Conservation (phyloP, 2,329 filamentous ascomycete genomes). For the Conoideocrella luteorostrata region DNA sequence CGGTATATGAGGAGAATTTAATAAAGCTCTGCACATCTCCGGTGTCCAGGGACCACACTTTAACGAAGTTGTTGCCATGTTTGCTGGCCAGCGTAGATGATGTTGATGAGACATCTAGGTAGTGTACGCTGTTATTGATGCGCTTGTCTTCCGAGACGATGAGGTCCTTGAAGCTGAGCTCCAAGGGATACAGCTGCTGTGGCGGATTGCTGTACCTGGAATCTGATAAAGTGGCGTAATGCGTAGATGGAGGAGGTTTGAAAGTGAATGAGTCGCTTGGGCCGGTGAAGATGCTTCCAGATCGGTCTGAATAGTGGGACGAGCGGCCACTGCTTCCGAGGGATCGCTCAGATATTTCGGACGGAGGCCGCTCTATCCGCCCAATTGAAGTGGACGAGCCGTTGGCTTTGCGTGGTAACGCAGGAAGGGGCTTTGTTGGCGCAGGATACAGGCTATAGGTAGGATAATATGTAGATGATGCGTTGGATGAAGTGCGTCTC, state of each 20-base stretch:
- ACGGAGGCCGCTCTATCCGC: too few relatives aligned
- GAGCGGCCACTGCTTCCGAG: slow-evolving; percentile 5
- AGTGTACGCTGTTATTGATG: slow-evolving; percentile 25
- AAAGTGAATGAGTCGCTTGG: background rate
- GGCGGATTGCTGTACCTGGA: background rate
- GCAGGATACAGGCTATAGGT: slow-evolving; percentile 8
- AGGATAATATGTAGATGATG: slow-evolving; percentile 6
- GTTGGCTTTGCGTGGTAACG: slow-evolving; percentile 5
- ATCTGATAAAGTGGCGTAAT: background rate
- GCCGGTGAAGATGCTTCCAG: background rate
- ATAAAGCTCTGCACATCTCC: slow-evolving; percentile 59
- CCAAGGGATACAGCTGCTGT: slow-evolving; percentile 6
- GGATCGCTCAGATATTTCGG: slow-evolving; percentile 1
- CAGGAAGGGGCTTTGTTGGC: slow-evolving; percentile 8
- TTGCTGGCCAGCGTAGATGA: slow-evolving; percentile 29
- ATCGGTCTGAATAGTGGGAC: slow-evolving; percentile 8
- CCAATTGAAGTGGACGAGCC: slow-evolving; percentile 5
- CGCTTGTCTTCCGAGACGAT: slow-evolving; percentile 22
- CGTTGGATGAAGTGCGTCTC: slow-evolving; percentile 3
- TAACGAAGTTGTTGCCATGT: slow-evolving; percentile 64
- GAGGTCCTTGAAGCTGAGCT: slow-evolving; percentile 15
- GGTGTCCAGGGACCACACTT: slow-evolving; percentile 80
- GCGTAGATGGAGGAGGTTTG: slow-evolving; percentile 1
- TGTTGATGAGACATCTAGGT: slow-evolving; percentile 28
- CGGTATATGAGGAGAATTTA: slow-evolving; percentile 34